These are phyloP conservation scores for Scopulariopsis brevicaulis DNA, from an alignment of 2,329 filamentous ascomycete genomes.

Conservation along the genomic window DNA sequence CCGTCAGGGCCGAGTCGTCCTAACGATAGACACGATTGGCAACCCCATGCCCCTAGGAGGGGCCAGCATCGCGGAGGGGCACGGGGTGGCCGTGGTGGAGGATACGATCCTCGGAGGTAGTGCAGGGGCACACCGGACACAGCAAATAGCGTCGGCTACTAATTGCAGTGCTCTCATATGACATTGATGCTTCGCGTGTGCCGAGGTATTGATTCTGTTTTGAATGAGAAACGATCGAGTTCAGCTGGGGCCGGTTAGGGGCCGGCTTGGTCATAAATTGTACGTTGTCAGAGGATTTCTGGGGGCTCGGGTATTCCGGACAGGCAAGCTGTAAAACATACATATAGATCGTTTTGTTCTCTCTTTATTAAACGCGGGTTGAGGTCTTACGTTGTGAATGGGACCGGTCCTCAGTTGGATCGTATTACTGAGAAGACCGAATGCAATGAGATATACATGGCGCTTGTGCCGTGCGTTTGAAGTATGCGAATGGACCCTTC, in stretches of 20 bases:
- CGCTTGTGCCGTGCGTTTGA: too few species aligned
- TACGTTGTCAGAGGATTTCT: not conserved
- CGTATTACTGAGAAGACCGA: too few species aligned
- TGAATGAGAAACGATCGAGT: too few species aligned
- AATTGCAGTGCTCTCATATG: too few species aligned
- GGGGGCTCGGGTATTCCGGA: too few species aligned
- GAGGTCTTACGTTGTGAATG: too few species aligned
- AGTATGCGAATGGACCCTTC: not conserved
- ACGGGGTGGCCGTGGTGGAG: not conserved
- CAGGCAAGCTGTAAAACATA: not conserved
- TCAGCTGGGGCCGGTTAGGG: too few species aligned
- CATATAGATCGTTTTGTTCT: not conserved
- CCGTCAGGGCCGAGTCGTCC: conserved; percentile 17
- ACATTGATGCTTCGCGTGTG: too few species aligned
- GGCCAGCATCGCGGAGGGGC: not conserved
- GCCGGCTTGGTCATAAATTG: too few species aligned
- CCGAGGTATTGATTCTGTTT: too few species aligned
- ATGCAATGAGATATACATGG: not conserved
- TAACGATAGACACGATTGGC: not conserved
- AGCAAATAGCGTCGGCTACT: too few species aligned
- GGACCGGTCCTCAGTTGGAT: too few species aligned
- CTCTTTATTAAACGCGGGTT: not conserved
- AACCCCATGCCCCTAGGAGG: not conserved
- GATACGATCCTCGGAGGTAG: not conserved
- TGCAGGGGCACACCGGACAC: not conserved